Conservation (phyloP, 768 basidiomycete species). For the Boletus reticuloceps region DNA sequence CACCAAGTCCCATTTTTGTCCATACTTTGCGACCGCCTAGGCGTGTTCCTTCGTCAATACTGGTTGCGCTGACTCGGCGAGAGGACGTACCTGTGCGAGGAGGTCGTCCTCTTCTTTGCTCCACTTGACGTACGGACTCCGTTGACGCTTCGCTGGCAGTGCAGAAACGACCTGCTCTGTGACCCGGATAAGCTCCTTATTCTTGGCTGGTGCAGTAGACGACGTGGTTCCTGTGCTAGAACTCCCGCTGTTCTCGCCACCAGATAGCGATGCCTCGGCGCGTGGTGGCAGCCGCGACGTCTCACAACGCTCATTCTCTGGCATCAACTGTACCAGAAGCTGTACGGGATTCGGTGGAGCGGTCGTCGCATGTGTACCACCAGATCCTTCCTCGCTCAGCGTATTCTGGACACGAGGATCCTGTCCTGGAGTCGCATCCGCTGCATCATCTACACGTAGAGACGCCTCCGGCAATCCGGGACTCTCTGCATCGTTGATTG, state of each 20-base stretch:
- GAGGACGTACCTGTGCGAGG: slow-evolving; percentile 32
- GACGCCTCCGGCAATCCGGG: not conserved
- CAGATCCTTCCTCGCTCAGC: not conserved
- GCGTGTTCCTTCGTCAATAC: not conserved
- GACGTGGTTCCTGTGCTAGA: not conserved
- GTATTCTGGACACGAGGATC: slow-evolving; percentile 1
- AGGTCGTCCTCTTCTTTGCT: slow-evolving; percentile 42
- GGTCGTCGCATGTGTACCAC: not conserved
- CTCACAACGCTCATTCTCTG: slow-evolving; percentile 7
- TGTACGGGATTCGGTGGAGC: not conserved
- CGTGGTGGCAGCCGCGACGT: not conserved
- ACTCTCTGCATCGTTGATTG: not conserved
- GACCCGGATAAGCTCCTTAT: slow-evolving; percentile 25
- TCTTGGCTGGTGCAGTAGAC: slow-evolving; percentile 4
- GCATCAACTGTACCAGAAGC: not conserved
- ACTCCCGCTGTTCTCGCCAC: not conserved
- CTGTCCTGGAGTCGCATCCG: slow-evolving; percentile 18
- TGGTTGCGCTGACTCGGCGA: not conserved
- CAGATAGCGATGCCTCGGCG: slow-evolving; percentile 7
- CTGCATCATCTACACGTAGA: slow-evolving; percentile 2
- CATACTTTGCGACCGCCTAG: slow-evolving; percentile 39
- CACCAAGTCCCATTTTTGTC: slow-evolving; percentile 40
- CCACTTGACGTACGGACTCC: slow-evolving; percentile 43
- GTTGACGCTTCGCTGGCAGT: slow-evolving; percentile 31
- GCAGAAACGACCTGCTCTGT: slow-evolving; percentile 29